Evolutionary conservation across 495 filamentous ascomycete species (phyloP), one percentile per base, ranked within the genome.

Genomic region (Lasiosphaeria hispida): DNA sequence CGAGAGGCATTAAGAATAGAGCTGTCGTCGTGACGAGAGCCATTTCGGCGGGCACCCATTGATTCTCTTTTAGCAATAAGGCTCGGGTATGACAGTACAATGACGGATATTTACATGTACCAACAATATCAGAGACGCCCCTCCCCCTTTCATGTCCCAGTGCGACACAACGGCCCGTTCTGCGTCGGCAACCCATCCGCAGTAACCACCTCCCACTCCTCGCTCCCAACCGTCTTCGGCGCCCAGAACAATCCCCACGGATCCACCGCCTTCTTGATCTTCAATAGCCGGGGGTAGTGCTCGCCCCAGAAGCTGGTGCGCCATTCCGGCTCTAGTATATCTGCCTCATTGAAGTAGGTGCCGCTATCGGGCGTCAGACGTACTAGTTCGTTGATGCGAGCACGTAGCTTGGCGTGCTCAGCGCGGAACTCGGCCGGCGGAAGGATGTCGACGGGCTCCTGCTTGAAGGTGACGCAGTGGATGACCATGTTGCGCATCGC

Each of bases 281-380:
- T 34, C 13, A 77, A 62, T 50, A 86, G 64, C 2, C 75, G 68
- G 11, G 52, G 57, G 60, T 87, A 87, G 43, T 80, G 74, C 10
- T 15, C 48, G 1, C 82, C 82, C 55, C 77, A 87, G 69, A 84
- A 86, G 1, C 74, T 72, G 65, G 76, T 64, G 67, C 85, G 77
- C 78, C 82, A 86, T 44, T 80, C 61, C 3, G 83, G 81, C 66
- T 86, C 81, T 23, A 72, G 63, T 15, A 78, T 72, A 63, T 85
- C 79, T 7, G 69, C 78, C 62, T 80, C 77, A 44, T 78, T 79
- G 48, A 77, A 45, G 55, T 80, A 80, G 13, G 68, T 59, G 10
- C 78, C 78, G 6, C 71, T 64, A 0, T 58, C 68, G 5, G 71
- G 72, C 17, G 72, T 64, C 10, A 64, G 62, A 10, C 17, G 55